A percentile compares a stretch with the other conserved stretches of the same genome.
phyloP scores from a whole-genome alignment of 208 protist genomes.

The Acanthamoeba sp. region DNA sequence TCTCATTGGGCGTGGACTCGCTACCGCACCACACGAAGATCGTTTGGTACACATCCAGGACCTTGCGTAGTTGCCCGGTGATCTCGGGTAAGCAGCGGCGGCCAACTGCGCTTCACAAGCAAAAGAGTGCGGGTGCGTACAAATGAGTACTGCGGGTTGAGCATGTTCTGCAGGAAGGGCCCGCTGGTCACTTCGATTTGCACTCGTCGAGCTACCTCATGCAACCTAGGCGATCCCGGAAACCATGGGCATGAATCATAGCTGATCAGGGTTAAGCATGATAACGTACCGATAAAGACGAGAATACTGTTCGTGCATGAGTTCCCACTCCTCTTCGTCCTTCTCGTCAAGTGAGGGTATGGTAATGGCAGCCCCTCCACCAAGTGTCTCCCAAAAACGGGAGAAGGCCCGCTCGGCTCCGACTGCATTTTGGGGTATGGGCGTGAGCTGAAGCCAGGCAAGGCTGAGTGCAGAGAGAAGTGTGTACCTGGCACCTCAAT shows the following conservation, averaged over 20 bases:
- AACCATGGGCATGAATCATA: background rate
- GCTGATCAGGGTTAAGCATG: background rate
- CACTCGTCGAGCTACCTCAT: background rate
- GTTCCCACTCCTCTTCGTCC: background rate
- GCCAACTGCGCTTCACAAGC: too few relatives aligned
- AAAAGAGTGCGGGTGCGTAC: too few relatives aligned
- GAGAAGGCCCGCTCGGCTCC: background rate
- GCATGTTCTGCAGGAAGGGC: background rate
- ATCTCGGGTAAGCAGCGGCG: too few relatives aligned
- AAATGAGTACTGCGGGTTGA: background rate
- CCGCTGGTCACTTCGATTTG: background rate
- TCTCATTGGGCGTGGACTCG: constrained; percentile 36
- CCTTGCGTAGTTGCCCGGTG: too few relatives aligned
- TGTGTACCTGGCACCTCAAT: too few relatives aligned
- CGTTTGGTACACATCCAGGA: constrained; percentile 55
- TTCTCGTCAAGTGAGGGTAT: background rate
- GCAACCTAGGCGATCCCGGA: background rate
- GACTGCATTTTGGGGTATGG: too few relatives aligned
- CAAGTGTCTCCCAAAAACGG: background rate
- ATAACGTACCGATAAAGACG: background rate
- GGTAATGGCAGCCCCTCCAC: background rate
- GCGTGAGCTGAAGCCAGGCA: background rate
- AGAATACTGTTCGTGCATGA: background rate
- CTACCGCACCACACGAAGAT: constrained; percentile 78
- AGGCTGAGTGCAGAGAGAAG: too few relatives aligned